phyloP scores from a whole-genome alignment of 1,284 basidiomycete genomes.

The Chalciporus sp. region DNA sequence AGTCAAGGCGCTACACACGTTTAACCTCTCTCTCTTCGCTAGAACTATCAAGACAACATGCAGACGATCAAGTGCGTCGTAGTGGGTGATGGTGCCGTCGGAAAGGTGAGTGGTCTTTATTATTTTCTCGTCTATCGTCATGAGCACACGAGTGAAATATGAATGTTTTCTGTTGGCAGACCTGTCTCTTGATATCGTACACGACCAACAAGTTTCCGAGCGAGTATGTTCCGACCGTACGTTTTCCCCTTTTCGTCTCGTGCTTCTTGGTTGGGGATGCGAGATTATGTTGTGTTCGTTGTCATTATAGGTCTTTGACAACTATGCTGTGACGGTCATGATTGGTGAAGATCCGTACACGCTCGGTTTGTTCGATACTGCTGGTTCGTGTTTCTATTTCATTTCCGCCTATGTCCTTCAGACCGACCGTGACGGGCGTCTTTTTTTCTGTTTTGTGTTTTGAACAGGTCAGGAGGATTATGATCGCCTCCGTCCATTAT shows the following conservation, averaged over 20 bases:
- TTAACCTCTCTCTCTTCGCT: conserved; percentile 2
- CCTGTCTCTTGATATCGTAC: conserved; percentile 98
- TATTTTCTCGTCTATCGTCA: background rate
- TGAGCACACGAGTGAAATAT: conserved; percentile 9
- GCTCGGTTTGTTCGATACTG: conserved; percentile 97
- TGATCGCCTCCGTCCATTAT: conserved; percentile 96
- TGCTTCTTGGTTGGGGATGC: conserved; percentile 8
- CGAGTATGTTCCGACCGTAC: conserved; percentile 98
- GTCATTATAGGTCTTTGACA: conserved; percentile 84
- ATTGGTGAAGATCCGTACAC: conserved; percentile 99
- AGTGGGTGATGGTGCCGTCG: conserved; percentile 99
- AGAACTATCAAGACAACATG: conserved; percentile 50
- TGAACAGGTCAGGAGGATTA: conserved; percentile 96
- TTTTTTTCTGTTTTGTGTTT: conserved; percentile 8
- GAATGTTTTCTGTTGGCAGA: conserved; percentile 51
- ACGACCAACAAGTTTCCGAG: conserved; percentile 99
- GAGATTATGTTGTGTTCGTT: conserved; percentile 20
- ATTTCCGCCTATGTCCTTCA: background rate
- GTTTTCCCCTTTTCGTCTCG: conserved; percentile 35
- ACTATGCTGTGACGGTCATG: conserved; percentile 99
- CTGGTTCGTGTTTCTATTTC: conserved; percentile 57
- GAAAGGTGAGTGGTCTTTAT: conserved; percentile 74
- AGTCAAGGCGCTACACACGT: conserved; percentile 13
- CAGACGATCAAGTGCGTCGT: conserved; percentile 99
- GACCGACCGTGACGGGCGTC: background rate